Base-by-base conservation (phyloP, 2,329 filamentous ascomycete species). In the Monilinia vaccinii-corymbosi region DNA sequence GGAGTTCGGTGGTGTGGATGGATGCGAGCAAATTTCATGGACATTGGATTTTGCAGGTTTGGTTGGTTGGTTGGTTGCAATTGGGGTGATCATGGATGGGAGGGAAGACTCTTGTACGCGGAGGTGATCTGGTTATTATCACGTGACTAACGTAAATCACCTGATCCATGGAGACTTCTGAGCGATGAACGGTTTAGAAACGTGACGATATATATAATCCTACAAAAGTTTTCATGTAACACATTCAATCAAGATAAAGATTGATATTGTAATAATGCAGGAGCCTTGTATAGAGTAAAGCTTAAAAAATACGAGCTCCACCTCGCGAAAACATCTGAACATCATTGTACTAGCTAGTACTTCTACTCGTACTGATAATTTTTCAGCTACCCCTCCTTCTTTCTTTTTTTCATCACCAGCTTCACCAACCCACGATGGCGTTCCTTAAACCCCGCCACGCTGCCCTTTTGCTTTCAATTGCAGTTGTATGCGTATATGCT, bases 401-500 rank as follows among this genome's bases (percentile, higher is more conserved):
- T 14, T 6, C 28, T 21, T 25, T 42, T 21, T 32, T 2, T 21
- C 56, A 51, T 18, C 56, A 36, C n/a, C 36, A 28, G 16, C 28
- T 53, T 31, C 25, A 21, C 11, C 50, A 40, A 10, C 2, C 23
- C 45, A 36, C n/a, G 23, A 58, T 58, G 56, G 51, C 56, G 6
- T 58, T 52, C 47, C 32, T 58, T 44, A 52, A 16, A 44, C 56
- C 56, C 10, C 56, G 56, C 38, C 46, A 44, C 52, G 36, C 13
- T 4, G 36, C 48, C 42, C 56, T 71, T 21, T 58, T 71, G 40
- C 63, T 70, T 13, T 61, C 61, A 32, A 45, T 68, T 28, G 64
- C 63, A 48, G 51, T 65, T n/a, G 64, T 55, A 13, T 67, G 62
- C 42, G 66, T 70, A 14, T 66, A 66, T 56, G 69, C 68, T 21